phyloP scores from a whole-genome alignment of 192 early-diverging fungal species.

The Coemansia sp. region DNA sequence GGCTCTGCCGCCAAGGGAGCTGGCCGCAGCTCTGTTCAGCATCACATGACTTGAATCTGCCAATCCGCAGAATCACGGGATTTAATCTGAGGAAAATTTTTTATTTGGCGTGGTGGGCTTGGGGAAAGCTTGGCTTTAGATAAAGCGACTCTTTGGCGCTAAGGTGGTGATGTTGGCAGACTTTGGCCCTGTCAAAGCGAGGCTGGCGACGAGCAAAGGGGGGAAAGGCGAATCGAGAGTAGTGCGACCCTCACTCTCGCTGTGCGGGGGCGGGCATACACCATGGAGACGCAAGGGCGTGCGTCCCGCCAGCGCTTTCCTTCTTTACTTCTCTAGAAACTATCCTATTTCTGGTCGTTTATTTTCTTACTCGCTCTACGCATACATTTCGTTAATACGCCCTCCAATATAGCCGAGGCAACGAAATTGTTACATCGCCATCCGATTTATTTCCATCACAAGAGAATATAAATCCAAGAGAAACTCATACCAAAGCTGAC shows the following conservation, averaged over 20 bases:
- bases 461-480: constrained; percentile 20
- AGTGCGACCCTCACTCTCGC: not conserved
- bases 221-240: not conserved
- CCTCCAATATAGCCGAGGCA: constrained; percentile 30
- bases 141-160: not conserved
- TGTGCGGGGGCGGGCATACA: not conserved
- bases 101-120: not conserved
- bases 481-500: constrained; percentile 10
- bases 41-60: constrained; percentile 9
- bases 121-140: not conserved
- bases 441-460: constrained; percentile 9
- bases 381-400: constrained; percentile 35
- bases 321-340: constrained; percentile 26
- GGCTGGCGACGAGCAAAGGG: not conserved
- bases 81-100: not conserved
- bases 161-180: not conserved
- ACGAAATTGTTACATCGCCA: constrained; percentile 34
- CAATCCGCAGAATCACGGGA: not conserved
- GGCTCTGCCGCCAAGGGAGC: constrained; percentile 27
- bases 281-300: not conserved
- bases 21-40: constrained; percentile 42
- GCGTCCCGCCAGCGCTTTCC: constrained; percentile 9
- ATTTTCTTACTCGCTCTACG: constrained; percentile 6
- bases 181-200: constrained; percentile 11
- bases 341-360: constrained; percentile 27